Conservation (phyloP, 1,284 basidiomycete species). For the Rhodotorula mucilaginosa region DNA sequence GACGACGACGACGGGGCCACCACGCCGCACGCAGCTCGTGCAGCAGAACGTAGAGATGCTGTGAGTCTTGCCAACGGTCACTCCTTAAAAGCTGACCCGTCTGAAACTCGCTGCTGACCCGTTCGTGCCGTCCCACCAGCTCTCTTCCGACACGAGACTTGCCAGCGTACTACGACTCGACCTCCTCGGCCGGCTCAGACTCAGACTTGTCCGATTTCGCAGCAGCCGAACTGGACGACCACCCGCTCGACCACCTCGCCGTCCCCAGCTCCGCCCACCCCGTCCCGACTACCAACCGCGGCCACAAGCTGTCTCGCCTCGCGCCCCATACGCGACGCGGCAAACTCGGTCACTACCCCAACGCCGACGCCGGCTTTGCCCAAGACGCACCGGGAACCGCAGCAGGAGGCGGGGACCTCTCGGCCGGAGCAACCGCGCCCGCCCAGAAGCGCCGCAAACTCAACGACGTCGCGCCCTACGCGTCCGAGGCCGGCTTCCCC, state of each 20-base stretch:
- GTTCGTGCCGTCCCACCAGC: neutral
- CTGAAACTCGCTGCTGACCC: neutral
- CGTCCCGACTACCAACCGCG: constrained; percentile 40
- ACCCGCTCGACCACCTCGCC: neutral
- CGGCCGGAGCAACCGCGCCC: constrained; percentile 3
- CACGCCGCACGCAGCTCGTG: neutral
- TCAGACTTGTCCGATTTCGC: constrained; percentile 5
- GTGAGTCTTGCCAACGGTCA: too few relatives aligned
- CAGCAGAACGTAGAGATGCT: neutral
- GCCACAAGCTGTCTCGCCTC: constrained; percentile 39
- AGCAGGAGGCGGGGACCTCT: neutral
- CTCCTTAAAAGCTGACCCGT: too few relatives aligned
- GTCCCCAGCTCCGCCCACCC: neutral
- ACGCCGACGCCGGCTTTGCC: constrained; percentile 32
- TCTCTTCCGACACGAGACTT: constrained; percentile 35
- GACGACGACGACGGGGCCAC: neutral
- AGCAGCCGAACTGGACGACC: neutral
- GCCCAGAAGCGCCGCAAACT: constrained; percentile 33
- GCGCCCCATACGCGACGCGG: constrained; percentile 36
- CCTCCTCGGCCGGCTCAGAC: neutral
- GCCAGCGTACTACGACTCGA: constrained; percentile 34
- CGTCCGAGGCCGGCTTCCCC: constrained; percentile 17
- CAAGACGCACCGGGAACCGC: constrained; percentile 1
- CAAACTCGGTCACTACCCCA: constrained; percentile 39
- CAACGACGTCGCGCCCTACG: constrained; percentile 25